phyloP scores from a whole-genome alignment of 1,284 basidiomycete species.

The Porodaedalea pini region DNA sequence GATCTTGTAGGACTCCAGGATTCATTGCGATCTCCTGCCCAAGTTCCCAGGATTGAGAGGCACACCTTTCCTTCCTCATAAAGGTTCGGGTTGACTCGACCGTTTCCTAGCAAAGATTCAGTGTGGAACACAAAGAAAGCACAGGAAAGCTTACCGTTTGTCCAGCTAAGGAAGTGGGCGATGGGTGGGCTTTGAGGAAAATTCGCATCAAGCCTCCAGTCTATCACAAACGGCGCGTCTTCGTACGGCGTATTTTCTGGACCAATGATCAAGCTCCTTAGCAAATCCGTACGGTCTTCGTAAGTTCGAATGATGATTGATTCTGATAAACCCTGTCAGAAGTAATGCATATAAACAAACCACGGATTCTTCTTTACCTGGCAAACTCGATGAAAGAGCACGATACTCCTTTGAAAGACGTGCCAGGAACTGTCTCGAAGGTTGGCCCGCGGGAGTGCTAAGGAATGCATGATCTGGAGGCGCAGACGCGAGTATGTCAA shows the following conservation, averaged over 20 bases:
- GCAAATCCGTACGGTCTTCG: slow-evolving; percentile 81
- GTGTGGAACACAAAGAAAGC: neutral
- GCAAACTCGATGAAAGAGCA: slow-evolving; percentile 73
- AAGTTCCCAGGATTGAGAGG: slow-evolving; percentile 87
- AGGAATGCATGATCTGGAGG: slow-evolving; percentile 82
- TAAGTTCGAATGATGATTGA: slow-evolving; percentile 70
- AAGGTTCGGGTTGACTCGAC: slow-evolving; percentile 72
- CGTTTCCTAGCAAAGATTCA: slow-evolving; percentile 48
- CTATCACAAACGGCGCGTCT: slow-evolving; percentile 91
- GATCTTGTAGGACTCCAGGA: slow-evolving; percentile 79
- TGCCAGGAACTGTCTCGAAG: slow-evolving; percentile 69
- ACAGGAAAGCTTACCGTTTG: slow-evolving; percentile 49
- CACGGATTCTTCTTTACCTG: slow-evolving; percentile 50
- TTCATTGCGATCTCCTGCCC: slow-evolving; percentile 86
- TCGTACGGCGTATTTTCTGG: slow-evolving; percentile 92
- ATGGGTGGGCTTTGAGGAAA: slow-evolving; percentile 86
- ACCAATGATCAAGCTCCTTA: slow-evolving; percentile 87
- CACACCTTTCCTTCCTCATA: slow-evolving; percentile 97
- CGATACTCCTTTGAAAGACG: slow-evolving; percentile 83
- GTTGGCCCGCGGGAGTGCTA: slow-evolving; percentile 53
- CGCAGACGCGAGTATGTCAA: slow-evolving; percentile 70
- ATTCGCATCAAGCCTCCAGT: slow-evolving; percentile 86
- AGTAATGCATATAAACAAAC: slow-evolving; percentile 10
- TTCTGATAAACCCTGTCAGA: slow-evolving; percentile 37
- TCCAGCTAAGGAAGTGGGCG: slow-evolving; percentile 92